A percentile compares a stretch with the other conserved stretches of the same genome.
Conservation (phyloP, 1,284 basidiomycete genomes). For the Microbotryomycetes sp. region DNA sequence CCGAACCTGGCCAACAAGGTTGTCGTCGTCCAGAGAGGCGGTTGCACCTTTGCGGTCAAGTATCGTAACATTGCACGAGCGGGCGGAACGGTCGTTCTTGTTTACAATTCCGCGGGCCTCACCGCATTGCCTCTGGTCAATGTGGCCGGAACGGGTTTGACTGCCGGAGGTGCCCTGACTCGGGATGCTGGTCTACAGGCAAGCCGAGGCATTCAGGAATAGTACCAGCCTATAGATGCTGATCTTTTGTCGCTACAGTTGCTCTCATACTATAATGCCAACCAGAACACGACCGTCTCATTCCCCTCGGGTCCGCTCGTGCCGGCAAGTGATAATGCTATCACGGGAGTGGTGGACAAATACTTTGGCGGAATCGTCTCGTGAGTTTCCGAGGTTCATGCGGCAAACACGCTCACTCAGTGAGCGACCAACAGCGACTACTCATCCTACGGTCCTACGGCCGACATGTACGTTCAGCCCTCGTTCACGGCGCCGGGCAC, state of each 20-base stretch:
- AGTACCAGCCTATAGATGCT: too few relatives aligned
- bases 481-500: conserved; percentile 53
- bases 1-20: conserved; percentile 50
- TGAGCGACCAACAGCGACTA: conserved; percentile 38
- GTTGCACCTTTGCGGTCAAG: conserved; percentile 37
- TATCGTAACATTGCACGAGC: conserved; percentile 10
- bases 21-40: conserved; percentile 51
- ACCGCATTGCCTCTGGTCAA: conserved; percentile 19
- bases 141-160: conserved; percentile 3
- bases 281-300: background rate
- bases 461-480: conserved; percentile 56
- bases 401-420: background rate
- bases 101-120: conserved; percentile 20
- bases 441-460: conserved; percentile 54
- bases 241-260: conserved; percentile 14
- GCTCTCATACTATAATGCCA: conserved; percentile 1
- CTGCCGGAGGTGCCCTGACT: conserved; percentile 11
- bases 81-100: conserved; percentile 14
- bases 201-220: too few relatives aligned
- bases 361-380: conserved; percentile 52
- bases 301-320: conserved; percentile 15
- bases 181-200: conserved; percentile 22
- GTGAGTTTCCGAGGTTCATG: background rate
- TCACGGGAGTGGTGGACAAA: conserved; percentile 41
- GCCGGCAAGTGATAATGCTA: background rate